Evolutionary conservation across 2,329 filamentous ascomycete genomes (phyloP).

Genomic region (Epichloe hybrida): DNA sequence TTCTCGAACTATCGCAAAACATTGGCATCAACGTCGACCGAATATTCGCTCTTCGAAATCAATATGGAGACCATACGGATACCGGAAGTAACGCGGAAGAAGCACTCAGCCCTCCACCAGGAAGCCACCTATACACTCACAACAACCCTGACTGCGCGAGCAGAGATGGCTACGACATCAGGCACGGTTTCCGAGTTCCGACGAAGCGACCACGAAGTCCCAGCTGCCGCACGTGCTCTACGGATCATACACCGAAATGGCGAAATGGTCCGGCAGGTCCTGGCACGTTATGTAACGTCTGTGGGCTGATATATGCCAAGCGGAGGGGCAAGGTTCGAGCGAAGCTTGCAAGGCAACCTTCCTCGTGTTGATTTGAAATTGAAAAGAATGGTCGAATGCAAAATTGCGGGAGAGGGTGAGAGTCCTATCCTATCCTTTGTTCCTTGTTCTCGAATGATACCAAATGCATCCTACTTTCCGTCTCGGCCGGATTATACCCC

Average conservation of each 20-base stretch:
- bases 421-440: neutral
- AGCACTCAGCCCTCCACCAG: neutral
- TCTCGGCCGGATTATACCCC: neutral
- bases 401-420: neutral
- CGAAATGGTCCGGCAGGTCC: constrained; percentile 60
- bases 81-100: neutral
- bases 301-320: constrained; percentile 39
- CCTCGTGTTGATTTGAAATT: constrained; percentile 1
- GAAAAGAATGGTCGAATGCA: neutral
- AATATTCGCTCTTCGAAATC: constrained; percentile 6
- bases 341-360: neutral
- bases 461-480: neutral
- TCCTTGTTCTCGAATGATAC: neutral
- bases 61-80: neutral
- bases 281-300: constrained; percentile 60
- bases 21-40: constrained; percentile 6
- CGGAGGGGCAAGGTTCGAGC: constrained; percentile 6
- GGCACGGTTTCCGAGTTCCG: neutral
- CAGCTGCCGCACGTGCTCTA: constrained; percentile 37
- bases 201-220: constrained; percentile 13
- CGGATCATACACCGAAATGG: constrained; percentile 66
- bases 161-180: neutral
- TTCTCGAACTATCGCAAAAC: constrained; percentile 6
- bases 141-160: neutral
- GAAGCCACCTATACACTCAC: neutral